A percentile compares a stretch with the other conserved stretches of the same genome.
phyloP scores from a whole-genome alignment of 2,329 filamentous ascomycete species.

The Niveomyces coronatus region DNA sequence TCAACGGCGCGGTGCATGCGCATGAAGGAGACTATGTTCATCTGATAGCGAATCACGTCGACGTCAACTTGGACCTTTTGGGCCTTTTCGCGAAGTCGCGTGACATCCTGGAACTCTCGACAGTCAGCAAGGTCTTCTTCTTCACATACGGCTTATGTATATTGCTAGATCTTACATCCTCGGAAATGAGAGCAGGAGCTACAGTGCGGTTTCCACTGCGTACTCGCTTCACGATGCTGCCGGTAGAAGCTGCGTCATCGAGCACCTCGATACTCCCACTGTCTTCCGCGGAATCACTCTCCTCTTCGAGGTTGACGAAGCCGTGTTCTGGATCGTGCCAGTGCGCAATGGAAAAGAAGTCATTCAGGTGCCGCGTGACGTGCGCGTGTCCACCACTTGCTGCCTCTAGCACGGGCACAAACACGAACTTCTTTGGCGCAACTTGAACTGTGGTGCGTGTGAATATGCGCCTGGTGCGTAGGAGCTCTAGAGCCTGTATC shows the following conservation, averaged over 20 bases:
- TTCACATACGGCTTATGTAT: neutral
- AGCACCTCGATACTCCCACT: slow-evolving; percentile 16
- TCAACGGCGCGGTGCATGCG: slow-evolving; percentile 78
- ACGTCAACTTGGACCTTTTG: slow-evolving; percentile 54
- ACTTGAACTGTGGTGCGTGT: slow-evolving; percentile 63
- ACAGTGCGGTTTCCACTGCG: slow-evolving; percentile 13
- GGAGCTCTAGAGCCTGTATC: slow-evolving; percentile 67
- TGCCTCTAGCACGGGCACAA: slow-evolving; percentile 60
- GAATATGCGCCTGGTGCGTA: slow-evolving; percentile 69
- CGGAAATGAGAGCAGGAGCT: slow-evolving; percentile 27
- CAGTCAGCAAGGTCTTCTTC: neutral
- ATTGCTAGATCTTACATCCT: slow-evolving; percentile 25
- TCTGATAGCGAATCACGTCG: slow-evolving; percentile 73
- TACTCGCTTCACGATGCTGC: slow-evolving; percentile 35
- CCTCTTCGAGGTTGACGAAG: slow-evolving; percentile 63
- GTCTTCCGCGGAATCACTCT: slow-evolving; percentile 19
- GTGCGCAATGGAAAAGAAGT: slow-evolving; percentile 82
- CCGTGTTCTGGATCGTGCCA: slow-evolving; percentile 66
- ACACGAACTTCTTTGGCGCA: slow-evolving; percentile 68
- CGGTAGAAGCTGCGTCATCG: slow-evolving; percentile 26
- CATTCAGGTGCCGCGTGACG: slow-evolving; percentile 55
- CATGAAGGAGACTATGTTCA: slow-evolving; percentile 80
- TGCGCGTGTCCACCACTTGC: slow-evolving; percentile 34
- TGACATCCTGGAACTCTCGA: slow-evolving; percentile 38
- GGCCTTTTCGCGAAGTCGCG: slow-evolving; percentile 47